These are phyloP conservation scores for Malus sylvestris DNA, from an alignment of 306 rosid genomes.

Conservation along the genomic window DNA sequence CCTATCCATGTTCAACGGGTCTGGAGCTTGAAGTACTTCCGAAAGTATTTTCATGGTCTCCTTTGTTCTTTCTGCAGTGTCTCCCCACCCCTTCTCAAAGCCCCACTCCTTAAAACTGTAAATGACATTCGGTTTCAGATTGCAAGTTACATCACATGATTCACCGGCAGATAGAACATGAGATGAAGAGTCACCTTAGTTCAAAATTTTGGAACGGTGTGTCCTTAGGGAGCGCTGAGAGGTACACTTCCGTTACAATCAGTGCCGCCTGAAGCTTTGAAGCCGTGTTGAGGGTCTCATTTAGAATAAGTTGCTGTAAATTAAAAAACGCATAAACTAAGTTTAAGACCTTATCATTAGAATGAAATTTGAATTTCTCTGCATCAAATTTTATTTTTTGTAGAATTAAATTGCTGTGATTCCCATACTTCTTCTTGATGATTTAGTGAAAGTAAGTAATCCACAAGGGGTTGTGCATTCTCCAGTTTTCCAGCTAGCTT, in stretches of 20 bases:
- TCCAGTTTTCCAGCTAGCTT: conserved; percentile 45
- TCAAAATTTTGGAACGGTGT: conserved; percentile 55
- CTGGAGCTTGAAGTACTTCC: conserved; percentile 86
- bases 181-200: conserved; percentile 34
- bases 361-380: background rate
- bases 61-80: conserved; percentile 60
- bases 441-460: conserved; percentile 55
- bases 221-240: conserved; percentile 43
- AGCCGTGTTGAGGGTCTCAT: conserved; percentile 48
- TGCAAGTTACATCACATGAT: background rate
- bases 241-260: conserved; percentile 53
- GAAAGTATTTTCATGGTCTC: conserved; percentile 59
- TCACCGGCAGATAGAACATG: background rate
- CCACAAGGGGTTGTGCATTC: conserved; percentile 64
- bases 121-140: conserved; percentile 1
- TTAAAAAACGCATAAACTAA: background rate
- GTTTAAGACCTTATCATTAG: background rate
- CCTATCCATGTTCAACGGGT: conserved; percentile 53
- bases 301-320: conserved; percentile 63
- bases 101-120: conserved; percentile 89
- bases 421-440: conserved; percentile 64
- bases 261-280: conserved; percentile 67
- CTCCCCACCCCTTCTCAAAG: conserved; percentile 96
- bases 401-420: background rate
- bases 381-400: background rate